Evolutionary conservation across 345 rosid genomes (phyloP).

Genomic region (Gossypium sturtianum): DNA sequence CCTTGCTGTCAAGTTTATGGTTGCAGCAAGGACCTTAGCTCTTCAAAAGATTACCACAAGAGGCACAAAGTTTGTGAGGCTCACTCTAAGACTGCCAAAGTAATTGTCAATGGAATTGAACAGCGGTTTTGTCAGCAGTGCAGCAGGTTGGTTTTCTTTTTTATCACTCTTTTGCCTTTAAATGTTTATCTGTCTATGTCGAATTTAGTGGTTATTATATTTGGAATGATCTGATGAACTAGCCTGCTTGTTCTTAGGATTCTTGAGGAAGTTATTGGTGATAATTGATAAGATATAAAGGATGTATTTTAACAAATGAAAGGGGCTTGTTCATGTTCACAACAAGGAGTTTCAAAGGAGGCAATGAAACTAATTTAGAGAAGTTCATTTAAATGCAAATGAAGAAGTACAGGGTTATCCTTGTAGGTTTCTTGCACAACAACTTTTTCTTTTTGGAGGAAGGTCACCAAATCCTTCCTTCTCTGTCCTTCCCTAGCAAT

Average conservation of each 20-base stretch:
- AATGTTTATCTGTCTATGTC: no score
- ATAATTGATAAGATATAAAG: background rate
- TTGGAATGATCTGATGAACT: background rate
- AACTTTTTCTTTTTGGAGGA: background rate
- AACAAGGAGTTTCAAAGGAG: background rate
- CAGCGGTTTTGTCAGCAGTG: slow-evolving; percentile 96
- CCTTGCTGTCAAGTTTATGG: slow-evolving; percentile 70
- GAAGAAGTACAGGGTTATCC: background rate
- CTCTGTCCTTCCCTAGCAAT: background rate
- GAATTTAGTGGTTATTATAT: background rate
- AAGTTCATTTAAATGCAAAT: background rate
- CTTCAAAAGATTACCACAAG: slow-evolving; percentile 67
- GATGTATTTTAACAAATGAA: background rate
- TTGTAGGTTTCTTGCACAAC: background rate
- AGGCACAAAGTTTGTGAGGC: slow-evolving; percentile 78
- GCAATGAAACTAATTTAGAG: background rate
- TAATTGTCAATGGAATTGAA: slow-evolving; percentile 57
- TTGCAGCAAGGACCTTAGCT: slow-evolving; percentile 66
- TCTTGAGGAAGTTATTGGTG: background rate
- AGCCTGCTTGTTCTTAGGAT: background rate
- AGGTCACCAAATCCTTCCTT: background rate
- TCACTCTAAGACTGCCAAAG: slow-evolving; percentile 74
- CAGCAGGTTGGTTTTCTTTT: slow-evolving; percentile 51
- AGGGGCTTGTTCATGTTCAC: no score
- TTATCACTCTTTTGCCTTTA: slow-evolving; percentile 8